These are phyloP conservation scores for Citrus sp. DNA, from an alignment of 345 rosid species.

Conservation along the genomic window DNA sequence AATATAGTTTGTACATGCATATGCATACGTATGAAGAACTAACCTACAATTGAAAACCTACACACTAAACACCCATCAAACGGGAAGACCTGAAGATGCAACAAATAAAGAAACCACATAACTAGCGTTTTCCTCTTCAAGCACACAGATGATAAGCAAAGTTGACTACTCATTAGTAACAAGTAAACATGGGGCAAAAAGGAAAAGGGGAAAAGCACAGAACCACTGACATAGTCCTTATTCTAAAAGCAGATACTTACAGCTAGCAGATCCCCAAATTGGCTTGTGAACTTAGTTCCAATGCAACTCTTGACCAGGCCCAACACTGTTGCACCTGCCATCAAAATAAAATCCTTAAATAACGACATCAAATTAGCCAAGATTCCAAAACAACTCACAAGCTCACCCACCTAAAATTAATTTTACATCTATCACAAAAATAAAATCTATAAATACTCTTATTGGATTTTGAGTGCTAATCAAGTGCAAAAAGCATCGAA, in stretches of 20 bases:
- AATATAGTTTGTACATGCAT: not conserved
- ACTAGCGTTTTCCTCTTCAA: not conserved
- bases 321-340: conserved; percentile 63
- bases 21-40: not conserved
- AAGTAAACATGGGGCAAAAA: not conserved
- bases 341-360: not conserved
- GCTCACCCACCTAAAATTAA: not conserved
- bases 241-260: conserved; percentile 42
- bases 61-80: not conserved
- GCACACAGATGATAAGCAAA: not conserved
- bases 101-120: not conserved
- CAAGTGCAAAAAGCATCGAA: not conserved
- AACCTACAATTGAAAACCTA: not conserved
- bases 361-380: not conserved
- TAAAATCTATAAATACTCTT: not conserved
- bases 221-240: not conserved
- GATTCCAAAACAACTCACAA: not conserved
- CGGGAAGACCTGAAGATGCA: not conserved
- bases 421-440: not conserved
- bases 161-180: not conserved
- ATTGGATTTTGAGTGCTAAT: not conserved
- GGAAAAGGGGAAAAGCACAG: not conserved
- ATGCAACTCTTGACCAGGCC: conserved; percentile 87
- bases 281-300: conserved; percentile 95
- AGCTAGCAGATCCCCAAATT: conserved; percentile 92